Evolutionary conservation across 2,329 filamentous ascomycete species (phyloP).

Genomic region (Dactylellina leptospora): DNA sequence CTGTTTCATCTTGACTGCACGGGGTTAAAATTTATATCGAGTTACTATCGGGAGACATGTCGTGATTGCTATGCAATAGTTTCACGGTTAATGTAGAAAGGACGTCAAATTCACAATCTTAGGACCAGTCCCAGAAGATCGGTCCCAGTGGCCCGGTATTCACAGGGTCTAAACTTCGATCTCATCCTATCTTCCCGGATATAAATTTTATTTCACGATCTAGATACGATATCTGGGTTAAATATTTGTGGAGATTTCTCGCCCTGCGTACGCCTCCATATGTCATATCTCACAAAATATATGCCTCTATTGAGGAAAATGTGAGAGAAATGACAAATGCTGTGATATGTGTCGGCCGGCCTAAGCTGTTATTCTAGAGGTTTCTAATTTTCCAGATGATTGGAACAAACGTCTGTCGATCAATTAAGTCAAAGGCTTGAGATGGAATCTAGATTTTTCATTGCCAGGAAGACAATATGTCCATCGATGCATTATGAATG

Average conservation of each 20-base stretch:
- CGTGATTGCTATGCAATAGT: conserved; percentile 5
- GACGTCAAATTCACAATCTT: no score
- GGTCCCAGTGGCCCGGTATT: background rate
- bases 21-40: background rate
- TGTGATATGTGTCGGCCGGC: no score
- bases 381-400: background rate
- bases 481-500: no score
- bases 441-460: no score
- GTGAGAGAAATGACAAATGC: background rate
- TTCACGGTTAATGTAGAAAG: background rate
- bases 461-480: no score
- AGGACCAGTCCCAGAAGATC: background rate
- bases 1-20: no score
- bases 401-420: conserved; percentile 6
- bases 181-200: no score
- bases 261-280: background rate
- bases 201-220: no score
- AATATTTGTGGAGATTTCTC: background rate
- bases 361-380: no score
- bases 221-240: no score
- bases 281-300: background rate
- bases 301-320: background rate
- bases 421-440: conserved; percentile 2
- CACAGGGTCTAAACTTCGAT: no score
- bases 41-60: background rate